A percentile compares a stretch with the other conserved stretches of the same genome.
Conservation (phyloP, 1,139 yeast genomes). For the Candida smagusa region DNA sequence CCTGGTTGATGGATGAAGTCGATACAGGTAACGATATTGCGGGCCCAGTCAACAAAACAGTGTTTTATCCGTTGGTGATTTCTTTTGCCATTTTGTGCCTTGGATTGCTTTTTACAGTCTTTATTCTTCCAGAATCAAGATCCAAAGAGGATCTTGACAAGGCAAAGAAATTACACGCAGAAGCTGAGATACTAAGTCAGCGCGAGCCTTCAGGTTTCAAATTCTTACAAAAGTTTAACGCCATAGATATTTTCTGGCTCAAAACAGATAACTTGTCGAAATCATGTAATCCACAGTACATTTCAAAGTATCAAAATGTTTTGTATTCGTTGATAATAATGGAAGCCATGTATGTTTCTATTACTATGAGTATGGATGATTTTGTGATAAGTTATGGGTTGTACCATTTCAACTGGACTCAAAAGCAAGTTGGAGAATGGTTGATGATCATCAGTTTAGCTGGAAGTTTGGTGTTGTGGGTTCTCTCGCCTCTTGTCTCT, state of each 20-base stretch:
- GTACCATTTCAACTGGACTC: slow-evolving; percentile 55
- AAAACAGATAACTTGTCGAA: slow-evolving; percentile 30
- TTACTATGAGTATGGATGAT: slow-evolving; percentile 36
- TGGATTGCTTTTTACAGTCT: slow-evolving; percentile 7
- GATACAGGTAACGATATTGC: no score
- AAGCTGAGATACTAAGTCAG: no score
- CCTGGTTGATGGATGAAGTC: no score
- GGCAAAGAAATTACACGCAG: no score
- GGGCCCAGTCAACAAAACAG: no score
- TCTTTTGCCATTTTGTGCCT: no score
- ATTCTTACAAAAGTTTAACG: slow-evolving; percentile 24
- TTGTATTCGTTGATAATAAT: slow-evolving; percentile 44
- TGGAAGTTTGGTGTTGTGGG: slow-evolving; percentile 29
- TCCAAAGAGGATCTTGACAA: slow-evolving; percentile 2
- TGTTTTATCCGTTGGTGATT: no score
- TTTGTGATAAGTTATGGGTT: slow-evolving; percentile 57
- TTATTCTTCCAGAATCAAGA: slow-evolving; percentile 56
- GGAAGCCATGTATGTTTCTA: slow-evolving; percentile 41
- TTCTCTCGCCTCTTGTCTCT: slow-evolving; percentile 31
- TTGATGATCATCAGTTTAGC: slow-evolving; percentile 53
- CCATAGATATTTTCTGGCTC: slow-evolving; percentile 43
- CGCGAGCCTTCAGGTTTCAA: no score
- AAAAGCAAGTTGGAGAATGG: slow-evolving; percentile 56
- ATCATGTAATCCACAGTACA: slow-evolving; percentile 4
- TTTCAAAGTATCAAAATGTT: slow-evolving; percentile 20